Base-by-base conservation (phyloP, 495 filamentous ascomycete genomes). In the Daldinia bambusicola region DNA sequence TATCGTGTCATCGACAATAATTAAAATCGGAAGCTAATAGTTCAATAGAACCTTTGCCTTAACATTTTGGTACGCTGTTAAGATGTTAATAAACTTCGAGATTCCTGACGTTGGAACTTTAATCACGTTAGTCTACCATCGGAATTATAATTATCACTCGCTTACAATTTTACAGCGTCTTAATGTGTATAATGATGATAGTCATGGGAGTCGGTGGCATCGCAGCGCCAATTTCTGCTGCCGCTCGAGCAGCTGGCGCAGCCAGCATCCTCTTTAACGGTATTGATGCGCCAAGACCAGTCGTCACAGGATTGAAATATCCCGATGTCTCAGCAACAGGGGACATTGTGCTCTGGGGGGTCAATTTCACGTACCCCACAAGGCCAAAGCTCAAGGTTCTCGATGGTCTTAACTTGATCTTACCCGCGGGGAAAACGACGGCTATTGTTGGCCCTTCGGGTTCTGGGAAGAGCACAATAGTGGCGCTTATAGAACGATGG, bases 361-460 rank as follows among this genome's bases (percentile, higher is more conserved):
- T 92, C 20, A 82, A 83, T 14, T 92, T 92, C 70, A 81, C 87
- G 0, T 93, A 93, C 67, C 88, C 90, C 3, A 85, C 88, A 6
- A 80, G 90, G 31, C 84, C 88, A 1, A 84, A 89, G 38, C 76
- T 88, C 36, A 86, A 82, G 40, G 84, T 91, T 0, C 78, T 87
- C 0, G 80, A 84, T 51, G 72, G 86, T n/a, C 72, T 91, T 22
- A 82, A 77, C 48, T 64, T 91, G 6, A 78, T 74, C 0, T 82
- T 92, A 13, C 89, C 90, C 6, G 89, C 93, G 5, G 93, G 94
- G 1, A 93, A 95, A 75, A 89, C 89, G 16, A 92, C 91, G 16
- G 93, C 94, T n/a, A 84, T 98, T 53, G 92, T 95, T 52, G 91
- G 94, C 1, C 87, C 93, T 18, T 91, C 89, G 1, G 91, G 91